Base-by-base conservation (phyloP, 208 protist species). In the Leishmania amazonensis region DNA sequence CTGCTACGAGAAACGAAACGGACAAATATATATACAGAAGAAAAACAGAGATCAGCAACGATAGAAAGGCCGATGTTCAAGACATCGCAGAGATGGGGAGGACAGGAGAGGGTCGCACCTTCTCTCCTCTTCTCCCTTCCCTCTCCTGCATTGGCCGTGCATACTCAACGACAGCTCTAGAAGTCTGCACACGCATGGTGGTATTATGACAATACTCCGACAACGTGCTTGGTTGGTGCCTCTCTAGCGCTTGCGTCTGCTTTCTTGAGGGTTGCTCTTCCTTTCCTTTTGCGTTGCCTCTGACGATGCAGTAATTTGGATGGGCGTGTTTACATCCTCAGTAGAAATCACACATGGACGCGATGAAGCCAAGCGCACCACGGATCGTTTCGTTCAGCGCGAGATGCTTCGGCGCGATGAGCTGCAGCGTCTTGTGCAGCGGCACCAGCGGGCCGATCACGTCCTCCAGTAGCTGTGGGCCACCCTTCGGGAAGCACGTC, bases 261-360 rank as follows among this genome's bases (percentile, higher is more conserved):
- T 68, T 40, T 68, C 62, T n/a, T 51, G 40, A 53, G 45, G 11
- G 8, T 38, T 24, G 38, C 45, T 31, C 7, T 76, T 42, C 35
- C 6, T 3, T 47, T 62, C 51, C 35, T 54, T n/a, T 13, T 28
- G 19, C 53, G 19, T 28, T n/a, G 21, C 53, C n/a, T 45, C 45
- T 62, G n/a, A 28, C 47, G n/a, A 3, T 38, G 73, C 31, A 19
- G 15, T 38, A 6, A 11, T 3, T 40, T 28, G 47, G 35, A 24
- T 15, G 31, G 8, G 31, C 19, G 73, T 45, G 15, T 9, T 45
- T 64, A 62, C 9, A 17, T 42, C 40, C 57, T 87, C 89, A 97
- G 79, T 94, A 96, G 82, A 97, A 96, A 74, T 97, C 94, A 85
- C 94, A 97, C 83, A 95, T 72, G 80, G 95, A 94, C 13, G 92